A percentile compares a stretch with the other conserved stretches of the same genome.
phyloP scores from a whole-genome alignment of 352 stramenopile species.

The Phytopythium helicoides region DNA sequence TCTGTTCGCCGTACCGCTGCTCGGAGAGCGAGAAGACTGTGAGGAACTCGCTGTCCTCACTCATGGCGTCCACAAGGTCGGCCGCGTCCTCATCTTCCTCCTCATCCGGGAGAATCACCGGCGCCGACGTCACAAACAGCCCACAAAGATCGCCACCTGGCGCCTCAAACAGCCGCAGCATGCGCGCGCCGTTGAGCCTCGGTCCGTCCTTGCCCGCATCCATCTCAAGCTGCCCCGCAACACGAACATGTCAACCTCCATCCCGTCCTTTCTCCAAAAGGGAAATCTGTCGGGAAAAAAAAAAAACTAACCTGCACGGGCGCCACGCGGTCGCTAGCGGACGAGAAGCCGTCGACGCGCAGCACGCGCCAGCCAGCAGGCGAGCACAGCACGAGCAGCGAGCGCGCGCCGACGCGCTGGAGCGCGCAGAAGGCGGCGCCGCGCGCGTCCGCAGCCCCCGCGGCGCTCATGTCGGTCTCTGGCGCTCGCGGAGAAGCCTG shows the following conservation, averaged over 20 bases:
- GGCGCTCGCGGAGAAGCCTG: not conserved
- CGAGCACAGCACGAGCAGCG: slow-evolving; percentile 61
- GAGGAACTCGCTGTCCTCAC: slow-evolving; percentile 45
- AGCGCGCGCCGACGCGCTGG: slow-evolving; percentile 44
- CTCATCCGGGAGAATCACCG: slow-evolving; percentile 26
- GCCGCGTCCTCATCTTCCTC: slow-evolving; percentile 35
- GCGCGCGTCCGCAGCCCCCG: too few species aligned
- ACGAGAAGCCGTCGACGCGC: slow-evolving; percentile 50
- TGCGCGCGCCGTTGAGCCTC: slow-evolving; percentile 44
- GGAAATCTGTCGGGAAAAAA: not conserved
- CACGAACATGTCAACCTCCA: not conserved
- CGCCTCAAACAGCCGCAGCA: slow-evolving; percentile 60
- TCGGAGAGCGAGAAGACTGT: slow-evolving; percentile 48
- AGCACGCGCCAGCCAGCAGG: slow-evolving; percentile 53
- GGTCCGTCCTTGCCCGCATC: slow-evolving; percentile 40
- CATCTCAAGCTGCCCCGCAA: slow-evolving; percentile 36
- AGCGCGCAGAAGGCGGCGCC: slow-evolving; percentile 71
- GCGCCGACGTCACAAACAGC: slow-evolving; percentile 55
- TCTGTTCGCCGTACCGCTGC: slow-evolving; percentile 26
- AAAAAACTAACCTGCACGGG: slow-evolving; percentile 37
- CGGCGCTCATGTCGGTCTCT: not conserved
- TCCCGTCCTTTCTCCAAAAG: slow-evolving; percentile 1
- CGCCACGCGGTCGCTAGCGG: slow-evolving; percentile 33
- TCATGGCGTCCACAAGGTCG: slow-evolving; percentile 30
- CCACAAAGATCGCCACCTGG: slow-evolving; percentile 25